Base-by-base conservation (phyloP, 2,329 filamentous ascomycete genomes). In the Rutstroemia sp. region DNA sequence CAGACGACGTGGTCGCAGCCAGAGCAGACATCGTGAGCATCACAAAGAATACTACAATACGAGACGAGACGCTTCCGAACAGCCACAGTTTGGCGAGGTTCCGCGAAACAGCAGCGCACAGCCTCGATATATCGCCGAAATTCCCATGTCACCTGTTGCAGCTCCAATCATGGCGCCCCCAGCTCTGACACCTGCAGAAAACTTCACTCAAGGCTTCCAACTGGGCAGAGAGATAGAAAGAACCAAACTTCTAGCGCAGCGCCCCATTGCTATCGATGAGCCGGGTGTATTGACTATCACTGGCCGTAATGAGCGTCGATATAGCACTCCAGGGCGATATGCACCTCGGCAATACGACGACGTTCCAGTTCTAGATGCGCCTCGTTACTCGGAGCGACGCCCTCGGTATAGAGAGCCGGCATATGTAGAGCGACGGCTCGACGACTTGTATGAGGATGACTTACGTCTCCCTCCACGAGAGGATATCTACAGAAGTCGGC, bases 151-250 rank as follows among this genome's bases (percentile, higher is more conserved):
- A 44, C 40, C 40, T 23, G 58, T 61, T 19, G 64, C 62, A 25
- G 61, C 55, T 36, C 39, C 34, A n/a, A 38, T 27, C n/a, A 40
- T 57, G 17, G 48, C 23, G 7, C 19, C 54, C 17, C 49, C 61
- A 34, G 40, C 12, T 7, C 10, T 56, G 21, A 63, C 63, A 48
- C 51, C 60, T n/a, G 60, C 64, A 23, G 65, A 66, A 19, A 45
- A 19, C 27, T 47, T 51, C 25, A 17, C 27, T 51, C 57, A 63
- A 48, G 65, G 65, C 34, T 62, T 65, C 4, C 63, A 58, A 46
- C 50, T 60, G 2, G 66, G 67, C 56, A 61, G 58, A 14, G 59
- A 68, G 51, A 60, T 58, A 46, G 58, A 54, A 40, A 60, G 59
- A 10, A 48, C 52, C 14, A 51, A 56, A 2, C 42, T 58, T 48